Conservation (phyloP, 257 asterid species). For the Parsonsia alboflavescens region DNA sequence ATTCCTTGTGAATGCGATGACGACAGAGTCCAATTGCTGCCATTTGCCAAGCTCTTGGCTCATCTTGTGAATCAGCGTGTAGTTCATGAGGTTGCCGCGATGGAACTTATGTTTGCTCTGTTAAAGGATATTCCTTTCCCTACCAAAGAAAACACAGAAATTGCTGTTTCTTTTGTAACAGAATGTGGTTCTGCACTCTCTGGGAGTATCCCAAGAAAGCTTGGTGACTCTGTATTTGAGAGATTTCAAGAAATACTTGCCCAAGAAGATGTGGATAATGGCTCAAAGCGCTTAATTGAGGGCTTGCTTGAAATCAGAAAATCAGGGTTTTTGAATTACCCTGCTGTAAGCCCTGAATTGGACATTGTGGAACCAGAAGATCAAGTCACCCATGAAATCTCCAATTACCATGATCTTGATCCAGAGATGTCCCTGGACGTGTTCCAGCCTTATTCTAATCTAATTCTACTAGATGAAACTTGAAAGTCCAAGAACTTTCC, state of each 20-base stretch:
- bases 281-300: slow-evolving; percentile 17
- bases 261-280: slow-evolving; percentile 12
- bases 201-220: slow-evolving; percentile 21
- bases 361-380: slow-evolving; percentile 36
- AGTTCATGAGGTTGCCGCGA: slow-evolving; percentile 8
- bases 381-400: slow-evolving; percentile 43
- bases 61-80: slow-evolving; percentile 27
- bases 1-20: background rate
- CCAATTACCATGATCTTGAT: slow-evolving; percentile 31
- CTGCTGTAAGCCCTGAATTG: slow-evolving; percentile 20
- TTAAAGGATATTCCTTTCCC: slow-evolving; percentile 13
- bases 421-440: slow-evolving; percentile 33
- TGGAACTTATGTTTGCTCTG: slow-evolving; percentile 14
- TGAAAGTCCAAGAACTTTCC: too few species aligned
- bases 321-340: slow-evolving; percentile 18
- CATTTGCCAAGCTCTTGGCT: slow-evolving; percentile 18
- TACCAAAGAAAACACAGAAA: slow-evolving; percentile 23
- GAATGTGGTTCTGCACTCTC: slow-evolving; percentile 25
- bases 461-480: background rate
- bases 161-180: slow-evolving; percentile 27
- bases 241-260: slow-evolving; percentile 29
- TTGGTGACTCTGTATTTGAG: slow-evolving; percentile 20
- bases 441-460: slow-evolving; percentile 22
- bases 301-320: slow-evolving; percentile 24
- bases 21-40: slow-evolving; percentile 4